phyloP scores from a whole-genome alignment of 1,139 yeast species.

The Scheffersomyces segobiensis region DNA sequence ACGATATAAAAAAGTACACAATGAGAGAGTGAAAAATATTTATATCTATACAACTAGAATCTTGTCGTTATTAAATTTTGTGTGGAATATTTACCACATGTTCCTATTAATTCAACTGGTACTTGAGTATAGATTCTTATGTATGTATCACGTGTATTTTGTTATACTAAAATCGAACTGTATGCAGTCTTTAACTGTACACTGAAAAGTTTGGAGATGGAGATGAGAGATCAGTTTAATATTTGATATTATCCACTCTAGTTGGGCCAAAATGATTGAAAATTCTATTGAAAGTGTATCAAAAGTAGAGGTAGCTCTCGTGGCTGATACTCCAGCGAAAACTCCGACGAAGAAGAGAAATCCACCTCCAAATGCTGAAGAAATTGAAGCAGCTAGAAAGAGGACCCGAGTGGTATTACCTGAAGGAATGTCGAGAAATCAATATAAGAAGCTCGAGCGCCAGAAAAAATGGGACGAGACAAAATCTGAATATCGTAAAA shows the following conservation, averaged over 20 bases:
- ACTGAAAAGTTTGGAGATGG: neutral
- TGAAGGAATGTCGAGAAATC: slow-evolving; percentile 81
- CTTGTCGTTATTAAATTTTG: too few relatives aligned
- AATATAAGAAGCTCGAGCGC: slow-evolving; percentile 73
- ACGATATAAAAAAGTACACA: too few relatives aligned
- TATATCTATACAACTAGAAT: too few relatives aligned
- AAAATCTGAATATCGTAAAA: slow-evolving; percentile 56
- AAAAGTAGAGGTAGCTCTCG: neutral
- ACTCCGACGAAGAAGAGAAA: slow-evolving; percentile 4
- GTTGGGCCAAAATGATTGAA: neutral
- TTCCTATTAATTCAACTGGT: too few relatives aligned
- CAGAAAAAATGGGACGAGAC: slow-evolving; percentile 62
- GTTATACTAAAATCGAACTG: neutral
- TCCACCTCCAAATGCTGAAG: slow-evolving; percentile 15
- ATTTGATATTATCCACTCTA: neutral
- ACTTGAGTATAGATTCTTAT: too few relatives aligned
- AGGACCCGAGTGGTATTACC: slow-evolving; percentile 45
- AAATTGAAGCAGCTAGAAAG: slow-evolving; percentile 14
- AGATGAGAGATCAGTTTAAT: neutral
- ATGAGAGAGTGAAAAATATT: too few relatives aligned
- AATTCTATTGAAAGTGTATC: neutral
- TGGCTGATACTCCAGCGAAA: neutral
- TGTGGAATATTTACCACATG: too few relatives aligned
- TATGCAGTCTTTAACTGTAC: neutral
- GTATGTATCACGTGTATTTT: neutral